Percentiles rank a stretch among this genome's conserved stretches.
phyloP scores from a whole-genome alignment of 2,329 filamentous ascomycete species.

The Cadophora sp. region DNA sequence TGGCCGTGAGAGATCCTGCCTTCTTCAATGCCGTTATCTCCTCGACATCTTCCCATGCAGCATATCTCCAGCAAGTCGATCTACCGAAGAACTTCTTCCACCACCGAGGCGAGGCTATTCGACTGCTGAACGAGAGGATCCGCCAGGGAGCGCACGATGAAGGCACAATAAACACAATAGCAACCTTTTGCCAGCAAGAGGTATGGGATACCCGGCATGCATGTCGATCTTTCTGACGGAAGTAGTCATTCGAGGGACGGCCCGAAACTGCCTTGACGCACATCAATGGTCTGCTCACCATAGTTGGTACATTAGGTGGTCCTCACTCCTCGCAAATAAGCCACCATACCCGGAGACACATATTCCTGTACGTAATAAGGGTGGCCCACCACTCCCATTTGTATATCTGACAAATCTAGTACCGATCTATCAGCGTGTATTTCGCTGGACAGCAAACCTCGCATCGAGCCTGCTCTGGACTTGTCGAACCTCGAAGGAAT shows the following conservation, averaged over 20 bases:
- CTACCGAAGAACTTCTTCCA: constrained; percentile 29
- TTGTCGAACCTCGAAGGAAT: constrained; percentile 26
- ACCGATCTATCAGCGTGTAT: constrained; percentile 34
- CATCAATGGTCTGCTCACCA: constrained; percentile 28
- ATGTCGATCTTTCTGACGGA: neutral
- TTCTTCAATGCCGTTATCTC: constrained; percentile 39
- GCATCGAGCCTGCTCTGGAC: constrained; percentile 25
- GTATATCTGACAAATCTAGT: constrained; percentile 25
- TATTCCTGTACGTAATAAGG: constrained; percentile 30
- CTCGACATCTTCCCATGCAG: constrained; percentile 32
- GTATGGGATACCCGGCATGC: constrained; percentile 17
- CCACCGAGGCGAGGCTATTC: constrained; percentile 36
- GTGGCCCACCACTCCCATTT: neutral
- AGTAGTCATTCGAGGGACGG: constrained; percentile 30
- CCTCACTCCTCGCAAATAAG: constrained; percentile 24
- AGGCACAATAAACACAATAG: constrained; percentile 37
- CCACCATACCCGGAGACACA: constrained; percentile 30
- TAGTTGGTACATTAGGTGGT: constrained; percentile 32
- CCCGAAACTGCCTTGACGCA: constrained; percentile 28
- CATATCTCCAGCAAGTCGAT: constrained; percentile 29
- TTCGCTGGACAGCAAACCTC: constrained; percentile 25
- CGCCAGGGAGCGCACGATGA: constrained; percentile 31
- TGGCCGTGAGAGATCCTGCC: constrained; percentile 34
- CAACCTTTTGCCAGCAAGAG: constrained; percentile 36
- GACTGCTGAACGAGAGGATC: constrained; percentile 32